Evolutionary conservation across 2,329 filamentous ascomycete genomes (phyloP).

Genomic region (Balansia obtecta): DNA sequence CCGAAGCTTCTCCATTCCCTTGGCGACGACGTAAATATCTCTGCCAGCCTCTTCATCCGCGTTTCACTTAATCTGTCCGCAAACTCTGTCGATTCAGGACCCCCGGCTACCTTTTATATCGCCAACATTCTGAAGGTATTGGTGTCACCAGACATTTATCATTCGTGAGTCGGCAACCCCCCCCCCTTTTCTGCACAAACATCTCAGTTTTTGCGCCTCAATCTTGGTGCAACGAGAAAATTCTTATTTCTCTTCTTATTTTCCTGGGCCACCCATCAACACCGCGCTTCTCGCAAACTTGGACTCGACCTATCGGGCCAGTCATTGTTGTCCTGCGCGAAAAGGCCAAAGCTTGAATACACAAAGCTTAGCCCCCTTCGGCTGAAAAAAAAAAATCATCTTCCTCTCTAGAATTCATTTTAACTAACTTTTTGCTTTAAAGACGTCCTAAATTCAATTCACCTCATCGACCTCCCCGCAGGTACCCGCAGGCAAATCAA

Average conservation of each 20-base stretch:
- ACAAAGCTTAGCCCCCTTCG: background rate
- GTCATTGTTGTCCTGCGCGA: background rate
- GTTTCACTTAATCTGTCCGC: background rate
- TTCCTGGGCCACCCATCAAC: background rate
- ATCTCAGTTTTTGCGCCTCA: background rate
- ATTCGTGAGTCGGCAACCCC: constrained; percentile 1
- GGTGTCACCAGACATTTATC: background rate
- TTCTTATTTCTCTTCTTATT: background rate
- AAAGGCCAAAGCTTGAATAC: background rate
- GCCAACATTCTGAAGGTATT: background rate
- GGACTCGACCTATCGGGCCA: too few species aligned
- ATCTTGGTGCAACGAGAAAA: background rate
- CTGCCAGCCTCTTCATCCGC: background rate
- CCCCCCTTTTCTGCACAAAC: background rate
- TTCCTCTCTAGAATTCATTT: background rate
- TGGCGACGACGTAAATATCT: background rate
- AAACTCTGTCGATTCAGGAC: background rate
- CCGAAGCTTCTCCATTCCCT: background rate
- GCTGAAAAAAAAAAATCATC: background rate
- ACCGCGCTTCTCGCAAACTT: background rate
- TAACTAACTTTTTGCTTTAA: background rate
- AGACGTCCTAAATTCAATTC: background rate
- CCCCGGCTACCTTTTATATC: background rate
- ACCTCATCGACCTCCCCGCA: background rate
- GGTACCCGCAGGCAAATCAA: background rate